Evolutionary conservation across 352 stramenopile species (phyloP), one percentile per base, ranked within the genome.

Genomic region (Blastocystis sp.): DNA sequence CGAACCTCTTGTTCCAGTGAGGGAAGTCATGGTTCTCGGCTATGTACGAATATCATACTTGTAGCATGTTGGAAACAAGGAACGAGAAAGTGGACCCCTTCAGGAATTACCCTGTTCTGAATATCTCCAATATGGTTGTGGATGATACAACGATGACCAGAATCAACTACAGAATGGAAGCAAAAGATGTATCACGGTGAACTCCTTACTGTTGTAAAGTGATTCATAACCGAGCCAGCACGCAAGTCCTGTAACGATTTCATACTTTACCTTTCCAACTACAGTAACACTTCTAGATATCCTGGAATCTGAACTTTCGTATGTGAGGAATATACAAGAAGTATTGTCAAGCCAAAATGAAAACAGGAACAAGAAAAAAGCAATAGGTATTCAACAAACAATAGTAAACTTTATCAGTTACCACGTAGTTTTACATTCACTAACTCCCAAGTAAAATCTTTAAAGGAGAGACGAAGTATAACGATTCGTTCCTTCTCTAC

Each of bases 1-100:
- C 9, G 16, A 90, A 91, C 90, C 90, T 92, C 90, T 90, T 56
- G 93, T 96, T 90, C 94, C 94, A 81, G 94, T 96, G 26, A 96
- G 91, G 90, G 94, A 96, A 75, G 93, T 92, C 90, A 96, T 95
- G 90, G 96, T 98, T 91, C 95, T 95, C 30, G 96, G 96, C 81
- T 94, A 94, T 73, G 94, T 96, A 89, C 95, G 93, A 66, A 97
- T 94, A 90, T 98, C 95, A 88, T 97, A 98, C 90, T 98, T 95
- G 47, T 97, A 94, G 96, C 95, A 87, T 95, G 95, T 93, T 99
- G 95, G 55, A 99, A 93, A 95, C 96, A 98, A 20, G 97, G 97
- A 64, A 99, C 91, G 70, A 98, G 92, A 69, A 98, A 97, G 92
- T 98, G 96, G 91, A 97, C 96, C 91, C 96, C 96, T 93, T 98